Evolutionary conservation across 306 rosid genomes (phyloP).

Genomic region (Acacia confusa): DNA sequence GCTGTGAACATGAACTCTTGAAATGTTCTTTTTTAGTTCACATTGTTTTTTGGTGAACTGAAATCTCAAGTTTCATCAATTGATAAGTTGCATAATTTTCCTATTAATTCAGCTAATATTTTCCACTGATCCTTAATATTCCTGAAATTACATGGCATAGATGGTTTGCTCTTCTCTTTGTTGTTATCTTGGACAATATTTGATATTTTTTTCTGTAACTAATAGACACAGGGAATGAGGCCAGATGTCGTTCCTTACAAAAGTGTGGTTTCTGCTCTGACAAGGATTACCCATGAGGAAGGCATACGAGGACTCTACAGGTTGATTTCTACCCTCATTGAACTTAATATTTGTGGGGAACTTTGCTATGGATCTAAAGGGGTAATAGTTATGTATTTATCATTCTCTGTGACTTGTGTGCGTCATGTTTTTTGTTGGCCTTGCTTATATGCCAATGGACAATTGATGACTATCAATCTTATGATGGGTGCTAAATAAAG

Average conservation of each 20-base stretch:
- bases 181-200: constrained; percentile 23
- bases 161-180: neutral
- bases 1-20: neutral
- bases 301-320: constrained; percentile 92
- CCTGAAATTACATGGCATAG: neutral
- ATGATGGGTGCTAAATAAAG: neutral
- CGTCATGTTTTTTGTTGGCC: neutral
- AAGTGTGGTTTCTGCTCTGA: constrained; percentile 81
- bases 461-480: neutral
- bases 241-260: constrained; percentile 82
- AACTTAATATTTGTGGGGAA: constrained; percentile 10
- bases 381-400: neutral
- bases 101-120: neutral
- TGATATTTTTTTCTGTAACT: constrained; percentile 27
- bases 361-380: constrained; percentile 3
- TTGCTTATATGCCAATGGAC: neutral
- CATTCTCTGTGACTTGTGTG: neutral
- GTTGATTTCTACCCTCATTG: constrained; percentile 42
- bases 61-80: neutral
- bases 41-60: neutral
- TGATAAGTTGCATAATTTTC: neutral
- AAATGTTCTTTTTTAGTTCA: neutral
- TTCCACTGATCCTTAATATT: neutral
- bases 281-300: constrained; percentile 83
- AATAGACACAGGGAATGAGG: constrained; percentile 96